phyloP scores from a whole-genome alignment of 2,329 filamentous ascomycete species.

The Phaeosphaeriaceae sp. region DNA sequence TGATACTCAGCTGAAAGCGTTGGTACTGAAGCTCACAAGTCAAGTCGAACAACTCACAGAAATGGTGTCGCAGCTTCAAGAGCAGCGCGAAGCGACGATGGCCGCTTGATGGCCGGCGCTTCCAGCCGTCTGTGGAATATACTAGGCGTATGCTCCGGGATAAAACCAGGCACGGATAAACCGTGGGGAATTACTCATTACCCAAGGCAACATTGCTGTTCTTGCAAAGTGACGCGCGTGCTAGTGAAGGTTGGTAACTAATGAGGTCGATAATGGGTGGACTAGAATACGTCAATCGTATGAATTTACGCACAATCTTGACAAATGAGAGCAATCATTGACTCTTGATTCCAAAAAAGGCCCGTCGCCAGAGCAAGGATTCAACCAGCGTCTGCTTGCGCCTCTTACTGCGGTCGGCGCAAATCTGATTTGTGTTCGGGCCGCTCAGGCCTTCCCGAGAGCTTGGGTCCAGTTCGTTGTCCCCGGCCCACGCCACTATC shows the following conservation, averaged over 20 bases:
- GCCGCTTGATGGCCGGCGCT: slow-evolving; percentile 47
- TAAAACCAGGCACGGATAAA: slow-evolving; percentile 15
- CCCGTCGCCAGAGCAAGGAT: slow-evolving; percentile 22
- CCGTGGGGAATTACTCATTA: slow-evolving; percentile 16
- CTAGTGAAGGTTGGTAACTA: slow-evolving; percentile 28
- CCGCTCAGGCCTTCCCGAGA: slow-evolving; percentile 43
- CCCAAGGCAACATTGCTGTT: slow-evolving; percentile 9
- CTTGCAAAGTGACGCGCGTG: slow-evolving; percentile 19
- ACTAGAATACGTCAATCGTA: slow-evolving; percentile 23
- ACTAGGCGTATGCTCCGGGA: slow-evolving; percentile 12
- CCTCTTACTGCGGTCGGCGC: slow-evolving; percentile 33
- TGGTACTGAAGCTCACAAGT: slow-evolving; percentile 47
- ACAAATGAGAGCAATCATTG: slow-evolving; percentile 9
- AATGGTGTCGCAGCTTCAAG: slow-evolving; percentile 48
- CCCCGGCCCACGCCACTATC: slow-evolving; percentile 31
- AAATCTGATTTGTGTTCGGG: slow-evolving; percentile 42
- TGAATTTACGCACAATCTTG: slow-evolving; percentile 17
- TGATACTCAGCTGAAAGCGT: slow-evolving; percentile 43
- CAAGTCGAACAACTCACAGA: slow-evolving; percentile 50
- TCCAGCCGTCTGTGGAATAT: slow-evolving; percentile 31
- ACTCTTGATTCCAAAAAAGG: slow-evolving; percentile 13
- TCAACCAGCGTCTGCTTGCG: slow-evolving; percentile 32
- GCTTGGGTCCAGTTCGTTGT: slow-evolving; percentile 28
- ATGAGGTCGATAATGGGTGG: slow-evolving; percentile 17
- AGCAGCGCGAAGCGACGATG: slow-evolving; percentile 38